Base-by-base conservation (phyloP, 1,284 basidiomycete species). In the Cutaneotrichosporon arboriforme region DNA sequence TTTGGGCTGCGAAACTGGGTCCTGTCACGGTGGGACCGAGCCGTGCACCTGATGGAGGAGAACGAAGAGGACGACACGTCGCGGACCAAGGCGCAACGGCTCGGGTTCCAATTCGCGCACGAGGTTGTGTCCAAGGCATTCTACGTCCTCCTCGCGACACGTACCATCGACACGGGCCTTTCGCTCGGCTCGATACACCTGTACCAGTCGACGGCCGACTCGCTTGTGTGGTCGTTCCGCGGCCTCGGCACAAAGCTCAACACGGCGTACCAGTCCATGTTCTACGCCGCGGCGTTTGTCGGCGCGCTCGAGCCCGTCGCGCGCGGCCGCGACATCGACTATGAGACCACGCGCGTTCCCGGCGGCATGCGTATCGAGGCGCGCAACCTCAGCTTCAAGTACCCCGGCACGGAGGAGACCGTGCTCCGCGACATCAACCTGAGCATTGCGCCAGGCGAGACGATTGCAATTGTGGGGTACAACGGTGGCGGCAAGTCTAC, bases 1-100 rank as follows among this genome's bases (percentile, higher is more conserved):
- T 90, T 89, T 66, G 86, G 86, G 7, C 78, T 90, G 9, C 83
- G 83, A 17, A 84, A 86, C 36, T 90, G 88, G 88, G 84, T 90
- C 52, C 73, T 90, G 54, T 78, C 80, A 49, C 81, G 81, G 2
- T 90, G 88, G 88, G 79, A 83, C 18, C 36, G 21, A 35, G 49
- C 49, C 10, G 34, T 44, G 48, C 4, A 35, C 12, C 39, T 17
- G 20, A 34, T 41, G 33, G n/a, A 15, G 23, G 13, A 10, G 26
- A 23, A 34, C 38, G 38, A 21, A 13, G 22, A 35, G 38, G 4
- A n/a, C n/a, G 31, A 17, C 4, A 10, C 20, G 12, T 10, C 39
- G 18, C 17, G 4, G n/a, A 21, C 20, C 17, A n/a, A 20, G 20
- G 20, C 20, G 17, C 10, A 22, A 15, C n/a, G 18, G 18, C n/a